Percentiles rank a stretch among this genome's conserved stretches.
phyloP scores from a whole-genome alignment of 2,329 filamentous ascomycete species.

The Neurospora sp. region DNA sequence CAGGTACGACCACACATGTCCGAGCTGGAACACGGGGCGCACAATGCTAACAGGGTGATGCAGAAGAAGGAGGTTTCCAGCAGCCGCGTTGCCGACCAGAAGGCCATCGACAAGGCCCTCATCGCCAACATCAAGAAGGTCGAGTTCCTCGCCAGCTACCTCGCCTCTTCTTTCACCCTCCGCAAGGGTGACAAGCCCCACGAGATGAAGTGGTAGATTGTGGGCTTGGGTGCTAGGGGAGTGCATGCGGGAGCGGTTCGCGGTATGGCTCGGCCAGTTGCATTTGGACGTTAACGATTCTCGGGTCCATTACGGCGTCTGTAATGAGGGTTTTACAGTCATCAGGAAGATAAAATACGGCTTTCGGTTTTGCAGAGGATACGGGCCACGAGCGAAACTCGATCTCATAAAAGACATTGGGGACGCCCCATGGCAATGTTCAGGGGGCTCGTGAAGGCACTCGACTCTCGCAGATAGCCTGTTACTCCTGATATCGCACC shows the following conservation, averaged over 20 bases:
- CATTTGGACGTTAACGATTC: conserved; percentile 56
- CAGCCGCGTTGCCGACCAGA: conserved; percentile 93
- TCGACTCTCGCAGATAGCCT: conserved; percentile 8
- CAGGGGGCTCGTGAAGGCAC: conserved; percentile 12
- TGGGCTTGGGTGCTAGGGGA: conserved; percentile 14
- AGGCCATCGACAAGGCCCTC: conserved; percentile 94
- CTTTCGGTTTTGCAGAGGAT: conserved; percentile 20
- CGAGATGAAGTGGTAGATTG: conserved; percentile 95
- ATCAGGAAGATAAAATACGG: conserved; percentile 38
- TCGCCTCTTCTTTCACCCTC: conserved; percentile 92
- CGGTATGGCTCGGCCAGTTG: conserved; percentile 52
- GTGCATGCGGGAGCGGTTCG: conserved; percentile 28
- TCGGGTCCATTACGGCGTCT: conserved; percentile 57
- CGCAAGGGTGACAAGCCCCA: conserved; percentile 99
- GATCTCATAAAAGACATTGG: conserved; percentile 11
- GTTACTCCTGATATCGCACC: conserved; percentile 3
- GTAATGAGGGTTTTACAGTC: conserved; percentile 55
- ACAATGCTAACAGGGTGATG: conserved; percentile 29
- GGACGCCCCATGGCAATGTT: conserved; percentile 12
- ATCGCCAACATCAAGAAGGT: conserved; percentile 98
- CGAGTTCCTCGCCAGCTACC: conserved; percentile 86
- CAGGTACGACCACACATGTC: conserved; percentile 54
- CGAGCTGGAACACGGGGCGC: neutral
- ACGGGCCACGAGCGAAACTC: conserved; percentile 16
- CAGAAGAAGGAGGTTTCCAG: conserved; percentile 96